Evolutionary conservation across 2,329 filamentous ascomycete genomes (phyloP), one percentile per base, ranked within the genome.

Genomic region (Scleromitrula shiraiana): DNA sequence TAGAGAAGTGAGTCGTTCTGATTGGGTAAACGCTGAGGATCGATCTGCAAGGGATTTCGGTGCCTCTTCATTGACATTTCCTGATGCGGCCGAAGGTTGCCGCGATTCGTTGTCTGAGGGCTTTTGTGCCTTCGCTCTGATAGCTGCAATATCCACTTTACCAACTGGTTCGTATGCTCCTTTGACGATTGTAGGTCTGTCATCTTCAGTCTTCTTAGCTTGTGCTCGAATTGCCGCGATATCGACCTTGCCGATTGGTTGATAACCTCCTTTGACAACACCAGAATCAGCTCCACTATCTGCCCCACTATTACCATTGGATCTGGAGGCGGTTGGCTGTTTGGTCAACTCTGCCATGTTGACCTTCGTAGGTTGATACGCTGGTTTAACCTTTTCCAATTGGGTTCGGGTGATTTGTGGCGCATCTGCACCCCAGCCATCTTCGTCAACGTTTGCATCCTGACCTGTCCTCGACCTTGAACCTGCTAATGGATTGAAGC

Each of bases 231-330:
- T 85, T 30, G 88, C 90, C 20, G 85, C 85, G 68, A 98, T 97
- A 62, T 98, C 90, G n/a, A 98, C 86, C 70, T 96, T 97, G 49
- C 93, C 93, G 59, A 98, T 73, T 17, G 93, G 93, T 65, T 96
- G 88, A 67, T 98, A 98, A 14, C 77, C 84, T 37, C 93, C 93
- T 62, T 71, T 85, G 43, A 97, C 81, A 17, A 96, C 78, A 62
- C 89, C 84, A 59, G 20, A 50, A 15, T 68, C 65, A 4, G 49
- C 57, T 27, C 68, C 65, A 40, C 78, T 72, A 39, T 76, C 68
- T 30, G 64, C 61, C 44, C 66, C 64, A 33, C 69, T 59, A 24
- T 73, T 65, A 45, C 71, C 66, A 46, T 75, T 71, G 62, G 77
- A 79, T 55, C 77, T 69, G n/a, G 83, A 80, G 9, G 83, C 73